Evolutionary conservation across 192 early-diverging fungal genomes (phyloP).

Genomic region (Coemansia sp.): DNA sequence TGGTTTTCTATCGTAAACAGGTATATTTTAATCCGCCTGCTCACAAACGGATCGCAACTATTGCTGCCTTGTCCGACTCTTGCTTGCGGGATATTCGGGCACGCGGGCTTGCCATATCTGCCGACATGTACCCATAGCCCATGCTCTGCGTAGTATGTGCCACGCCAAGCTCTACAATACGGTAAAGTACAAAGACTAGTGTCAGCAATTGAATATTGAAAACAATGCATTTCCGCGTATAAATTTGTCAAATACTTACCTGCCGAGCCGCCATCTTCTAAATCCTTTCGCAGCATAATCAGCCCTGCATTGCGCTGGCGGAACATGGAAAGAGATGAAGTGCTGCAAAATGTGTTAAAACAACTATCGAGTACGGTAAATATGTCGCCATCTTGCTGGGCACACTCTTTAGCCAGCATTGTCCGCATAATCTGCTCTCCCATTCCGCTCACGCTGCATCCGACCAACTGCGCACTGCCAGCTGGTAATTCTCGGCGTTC

Average conservation of each 20-base stretch:
- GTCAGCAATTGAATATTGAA: no score
- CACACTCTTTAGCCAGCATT: slow-evolving; percentile 62
- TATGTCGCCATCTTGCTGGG: slow-evolving; percentile 28
- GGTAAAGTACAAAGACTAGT: background rate
- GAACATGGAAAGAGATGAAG: slow-evolving; percentile 4
- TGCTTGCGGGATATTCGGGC: slow-evolving; percentile 34
- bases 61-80: background rate
- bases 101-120: slow-evolving; percentile 18
- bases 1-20: background rate
- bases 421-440: slow-evolving; percentile 87
- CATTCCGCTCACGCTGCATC: slow-evolving; percentile 68
- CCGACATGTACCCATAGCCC: slow-evolving; percentile 54
- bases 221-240: no score
- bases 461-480: slow-evolving; percentile 26
- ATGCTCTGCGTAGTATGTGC: slow-evolving; percentile 75
- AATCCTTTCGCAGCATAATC: slow-evolving; percentile 24
- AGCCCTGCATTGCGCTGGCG: slow-evolving; percentile 18
- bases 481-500: slow-evolving; percentile 29
- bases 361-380: slow-evolving; percentile 18
- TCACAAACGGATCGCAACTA: slow-evolving; percentile 22
- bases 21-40: background rate
- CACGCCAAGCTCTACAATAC: slow-evolving; percentile 61
- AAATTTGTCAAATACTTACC: slow-evolving; percentile 4
- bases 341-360: slow-evolving; percentile 17
- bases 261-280: slow-evolving; percentile 12